Evolutionary conservation across 1,284 basidiomycete genomes (phyloP).

Genomic region (Marasmius sp.): DNA sequence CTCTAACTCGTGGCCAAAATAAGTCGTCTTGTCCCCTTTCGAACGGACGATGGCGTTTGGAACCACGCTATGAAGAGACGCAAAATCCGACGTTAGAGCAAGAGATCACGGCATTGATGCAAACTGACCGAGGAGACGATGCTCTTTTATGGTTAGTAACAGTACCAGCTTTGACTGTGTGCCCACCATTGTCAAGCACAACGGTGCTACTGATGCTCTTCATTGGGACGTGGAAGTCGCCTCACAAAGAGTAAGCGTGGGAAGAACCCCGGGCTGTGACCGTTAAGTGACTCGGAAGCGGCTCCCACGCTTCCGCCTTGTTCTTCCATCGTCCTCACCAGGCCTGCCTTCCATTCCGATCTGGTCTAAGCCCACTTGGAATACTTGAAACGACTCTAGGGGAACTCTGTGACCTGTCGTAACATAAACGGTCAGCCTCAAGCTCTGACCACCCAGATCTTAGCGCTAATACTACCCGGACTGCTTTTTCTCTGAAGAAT

Average conservation of each 20-base stretch:
- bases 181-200: conserved; percentile 85
- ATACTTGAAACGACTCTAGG: no score
- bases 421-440: background rate
- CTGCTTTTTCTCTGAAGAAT: background rate
- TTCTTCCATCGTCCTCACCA: background rate
- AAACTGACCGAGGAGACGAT: background rate
- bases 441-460: background rate
- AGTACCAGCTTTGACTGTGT: conserved; percentile 76
- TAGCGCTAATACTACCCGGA: background rate
- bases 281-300: no score
- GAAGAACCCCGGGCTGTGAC: background rate
- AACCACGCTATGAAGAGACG: conserved; percentile 50
- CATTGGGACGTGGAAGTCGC: conserved; percentile 28
- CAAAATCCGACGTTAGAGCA: conserved; percentile 2
- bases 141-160: conserved; percentile 34
- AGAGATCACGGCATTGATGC: conserved; percentile 8
- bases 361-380: background rate
- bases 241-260: background rate
- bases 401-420: background rate
- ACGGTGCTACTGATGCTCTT: conserved; percentile 42
- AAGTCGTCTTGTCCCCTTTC: conserved; percentile 75
- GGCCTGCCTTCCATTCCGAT: background rate
- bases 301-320: background rate
- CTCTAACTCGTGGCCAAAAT: conserved; percentile 81
- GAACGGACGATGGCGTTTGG: conserved; percentile 81